Base-by-base conservation (phyloP, 805 yeast genomes). In the Ogataea nonfermentans region DNA sequence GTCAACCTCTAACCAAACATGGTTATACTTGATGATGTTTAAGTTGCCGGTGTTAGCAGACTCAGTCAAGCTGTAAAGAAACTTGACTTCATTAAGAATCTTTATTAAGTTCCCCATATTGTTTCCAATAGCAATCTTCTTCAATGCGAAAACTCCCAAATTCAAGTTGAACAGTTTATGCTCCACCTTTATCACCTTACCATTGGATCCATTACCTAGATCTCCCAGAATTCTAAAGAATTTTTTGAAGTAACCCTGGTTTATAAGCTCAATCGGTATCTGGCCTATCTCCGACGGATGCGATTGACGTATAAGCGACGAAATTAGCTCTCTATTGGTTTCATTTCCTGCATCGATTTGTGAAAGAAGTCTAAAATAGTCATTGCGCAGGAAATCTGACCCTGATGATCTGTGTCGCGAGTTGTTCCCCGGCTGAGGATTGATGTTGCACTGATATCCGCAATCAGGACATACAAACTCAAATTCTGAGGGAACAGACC, bases 1-100 rank as follows among this genome's bases (percentile, higher is more conserved):
- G 28, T 74, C 84, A 53, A 81, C 68, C 55, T 89, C 96, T 23
- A 89, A 60, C 96, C 96, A 89, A 17, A 88, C 96, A 61, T 89
- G 96, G 55, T 89, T 88, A 56, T 89, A 89, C 14, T 84, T 76
- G 19, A 89, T 86, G 49, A 89, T 70, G 57, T 88, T 84, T 60
- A 25, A 69, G 65, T 39, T 62, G 41, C 48, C 61, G 22, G 48
- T 50, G 9, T 48, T 36, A 10, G 52, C 45, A 16, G 53, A 53
- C 41, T 56, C 68, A 3, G 78, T 71, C 17, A 75, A 55, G 48
- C 71, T 71, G 51, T 73, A 82, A 25, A 89, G 62, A 35, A 90
- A 74, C 47, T 82, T 73, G 3, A 89, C 96, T 56, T 89, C 96
- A 42, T 78, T 73, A 35, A 89, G 65, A 4, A 85, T 89, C 45